These are phyloP conservation scores for Penicillium odoratum DNA, from an alignment of 495 filamentous ascomycete genomes.

Conservation along the genomic window DNA sequence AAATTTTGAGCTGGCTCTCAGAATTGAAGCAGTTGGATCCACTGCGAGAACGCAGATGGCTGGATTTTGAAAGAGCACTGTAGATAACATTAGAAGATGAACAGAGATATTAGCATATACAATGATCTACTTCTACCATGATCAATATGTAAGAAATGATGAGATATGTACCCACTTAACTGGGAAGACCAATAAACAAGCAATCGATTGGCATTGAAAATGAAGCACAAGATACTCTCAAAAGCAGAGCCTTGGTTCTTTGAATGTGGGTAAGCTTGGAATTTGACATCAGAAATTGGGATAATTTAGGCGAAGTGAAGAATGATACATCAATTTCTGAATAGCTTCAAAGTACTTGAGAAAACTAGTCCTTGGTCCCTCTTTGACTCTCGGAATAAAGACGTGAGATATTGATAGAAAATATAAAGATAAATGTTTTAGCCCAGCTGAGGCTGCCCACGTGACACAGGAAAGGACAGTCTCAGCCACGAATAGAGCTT, in stretches of 20 bases:
- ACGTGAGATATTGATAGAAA: background rate
- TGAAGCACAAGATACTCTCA: background rate
- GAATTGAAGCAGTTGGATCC: constrained; percentile 68
- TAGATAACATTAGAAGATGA: constrained; percentile 1
- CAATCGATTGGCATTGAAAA: background rate
- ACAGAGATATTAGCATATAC: too few species aligned
- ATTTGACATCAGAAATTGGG: background rate
- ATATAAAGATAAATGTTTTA: background rate
- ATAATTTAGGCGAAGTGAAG: background rate
- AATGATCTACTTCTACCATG: background rate
- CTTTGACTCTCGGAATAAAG: background rate
- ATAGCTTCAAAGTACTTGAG: background rate
- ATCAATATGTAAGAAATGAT: background rate
- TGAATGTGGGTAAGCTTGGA: background rate
- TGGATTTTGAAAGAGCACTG: constrained; percentile 53
- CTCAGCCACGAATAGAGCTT: background rate
- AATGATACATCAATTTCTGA: background rate
- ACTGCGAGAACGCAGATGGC: constrained; percentile 67
- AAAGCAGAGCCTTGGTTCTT: background rate
- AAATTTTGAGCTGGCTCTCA: constrained; percentile 59
- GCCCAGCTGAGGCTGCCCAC: background rate
- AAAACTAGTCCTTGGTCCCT: too few species aligned
- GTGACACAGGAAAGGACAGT: background rate
- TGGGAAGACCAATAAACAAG: too few species aligned
- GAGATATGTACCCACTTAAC: background rate